Evolutionary conservation across 805 yeast species (phyloP), one percentile per base, ranked within the genome.

Genomic region (Saccharomycopsis lassenensis): DNA sequence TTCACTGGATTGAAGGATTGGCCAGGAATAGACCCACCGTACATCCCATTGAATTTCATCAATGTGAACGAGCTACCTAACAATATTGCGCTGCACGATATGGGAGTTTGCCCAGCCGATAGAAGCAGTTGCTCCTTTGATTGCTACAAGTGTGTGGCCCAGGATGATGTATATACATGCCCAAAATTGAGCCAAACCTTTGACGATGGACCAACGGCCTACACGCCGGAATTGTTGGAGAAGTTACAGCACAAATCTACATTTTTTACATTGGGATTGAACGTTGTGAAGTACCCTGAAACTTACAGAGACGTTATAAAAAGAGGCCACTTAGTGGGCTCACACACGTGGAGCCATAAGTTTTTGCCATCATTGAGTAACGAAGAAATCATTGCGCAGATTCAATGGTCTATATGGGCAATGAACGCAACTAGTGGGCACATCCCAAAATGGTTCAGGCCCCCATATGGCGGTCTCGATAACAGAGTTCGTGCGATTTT

Each of bases 381-480:
- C 52, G 89, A 85, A 56, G 71, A 83, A 43, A 74, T 89, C 14
- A 74, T 81, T 38, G 94, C 96, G 0, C 94, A 89, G 54, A 59
- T 89, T 25, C 78, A 87, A 56, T 89, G 98, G 98, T 77, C 93
- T 1, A 74, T 85, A 22, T 89, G 96, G 96, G 95, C 96, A 4
- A 83, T 87, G 86, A 87, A 89, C 59, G 95, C 95, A 1, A 86
- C 96, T 0, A 82, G 84, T 0, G 65, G 76, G 19, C 87, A 86
- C 49, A 53, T 82, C 7, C 98, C 98, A 5, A 79, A 78, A 50
- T 89, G 89, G 82, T 89, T 82, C 55, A 69, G 98, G 47, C 98
- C 98, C 0, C 98, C 98, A 1, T 89, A 84, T 52, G 98, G 97
- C 1, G 96, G 94, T 0, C 66, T 84, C 23, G 98, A 89, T 58